A percentile compares a stretch with the other conserved stretches of the same genome.
These are phyloP conservation scores for Lepidium didymum DNA, from an alignment of 345 rosid genomes.

Conservation along the genomic window DNA sequence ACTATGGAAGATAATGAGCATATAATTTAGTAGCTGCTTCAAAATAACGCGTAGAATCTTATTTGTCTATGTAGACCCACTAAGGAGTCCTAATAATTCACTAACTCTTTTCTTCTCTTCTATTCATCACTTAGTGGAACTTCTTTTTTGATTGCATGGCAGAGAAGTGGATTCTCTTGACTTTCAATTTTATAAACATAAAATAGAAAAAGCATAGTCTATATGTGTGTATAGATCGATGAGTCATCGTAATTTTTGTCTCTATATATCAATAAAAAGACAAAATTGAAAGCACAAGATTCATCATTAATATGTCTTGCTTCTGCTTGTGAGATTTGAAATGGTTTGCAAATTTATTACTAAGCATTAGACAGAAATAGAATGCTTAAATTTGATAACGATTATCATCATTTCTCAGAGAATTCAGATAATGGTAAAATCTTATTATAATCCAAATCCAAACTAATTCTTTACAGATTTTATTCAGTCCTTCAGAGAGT, in stretches of 20 bases:
- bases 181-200: conserved; percentile 36
- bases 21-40: conserved; percentile 37
- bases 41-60: conserved; percentile 40
- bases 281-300: conserved; percentile 28
- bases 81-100: conserved; percentile 30
- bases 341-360: neutral
- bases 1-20: neutral
- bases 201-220: neutral
- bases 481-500: no score
- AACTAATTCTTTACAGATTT: no score
- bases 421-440: no score
- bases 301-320: neutral
- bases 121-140: conserved; percentile 21
- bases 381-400: no score
- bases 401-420: no score
- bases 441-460: no score
- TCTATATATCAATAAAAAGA: conserved; percentile 25
- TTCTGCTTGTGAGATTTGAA: neutral
- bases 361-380: neutral
- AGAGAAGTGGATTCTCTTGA: conserved; percentile 42
- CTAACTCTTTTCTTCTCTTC: conserved; percentile 33
- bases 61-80: conserved; percentile 27
- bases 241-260: conserved; percentile 33
- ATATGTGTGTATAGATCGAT: conserved; percentile 9
- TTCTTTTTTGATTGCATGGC: conserved; percentile 30